Percentiles rank a stretch among this genome's conserved stretches.
phyloP scores from a whole-genome alignment of 2,329 filamentous ascomycete species.

The Verticillium nonalfalfae region DNA sequence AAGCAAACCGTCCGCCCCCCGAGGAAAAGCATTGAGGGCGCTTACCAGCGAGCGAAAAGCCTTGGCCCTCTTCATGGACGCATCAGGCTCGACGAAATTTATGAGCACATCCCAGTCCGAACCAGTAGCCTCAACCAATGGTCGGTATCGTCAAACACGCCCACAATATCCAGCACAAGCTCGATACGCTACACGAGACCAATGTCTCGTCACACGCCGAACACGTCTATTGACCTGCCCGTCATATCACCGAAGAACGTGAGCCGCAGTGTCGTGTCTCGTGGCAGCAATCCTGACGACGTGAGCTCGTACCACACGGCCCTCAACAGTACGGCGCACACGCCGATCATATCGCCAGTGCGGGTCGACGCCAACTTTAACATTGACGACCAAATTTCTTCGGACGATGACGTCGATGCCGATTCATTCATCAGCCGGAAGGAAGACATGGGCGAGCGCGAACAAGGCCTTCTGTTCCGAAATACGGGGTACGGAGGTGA shows the following conservation, averaged over 20 bases:
- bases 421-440: slow-evolving; percentile 20
- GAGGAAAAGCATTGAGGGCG: slow-evolving; percentile 4
- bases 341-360: not conserved
- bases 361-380: slow-evolving; percentile 18
- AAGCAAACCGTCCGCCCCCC: slow-evolving; percentile 5
- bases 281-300: slow-evolving; percentile 9
- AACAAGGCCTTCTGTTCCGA: slow-evolving; percentile 29
- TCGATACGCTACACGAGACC: slow-evolving; percentile 32
- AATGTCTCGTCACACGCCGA: slow-evolving; percentile 35
- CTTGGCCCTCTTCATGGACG: slow-evolving; percentile 16
- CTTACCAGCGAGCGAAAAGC: slow-evolving; percentile 15
- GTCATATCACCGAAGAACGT: slow-evolving; percentile 9
- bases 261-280: slow-evolving; percentile 8
- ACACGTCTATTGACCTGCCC: slow-evolving; percentile 35
- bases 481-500: slow-evolving; percentile 24
- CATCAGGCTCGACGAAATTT: slow-evolving; percentile 23
- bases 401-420: slow-evolving; percentile 29
- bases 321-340: slow-evolving; percentile 4
- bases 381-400: slow-evolving; percentile 31
- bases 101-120: slow-evolving; percentile 26
- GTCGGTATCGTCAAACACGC: slow-evolving; percentile 35
- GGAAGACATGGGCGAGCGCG: slow-evolving; percentile 19
- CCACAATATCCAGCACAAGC: slow-evolving; percentile 29
- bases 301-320: slow-evolving; percentile 8
- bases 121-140: slow-evolving; percentile 30